Conservation (phyloP, 2,329 filamentous ascomycete species). For the Lojkania enalia region DNA sequence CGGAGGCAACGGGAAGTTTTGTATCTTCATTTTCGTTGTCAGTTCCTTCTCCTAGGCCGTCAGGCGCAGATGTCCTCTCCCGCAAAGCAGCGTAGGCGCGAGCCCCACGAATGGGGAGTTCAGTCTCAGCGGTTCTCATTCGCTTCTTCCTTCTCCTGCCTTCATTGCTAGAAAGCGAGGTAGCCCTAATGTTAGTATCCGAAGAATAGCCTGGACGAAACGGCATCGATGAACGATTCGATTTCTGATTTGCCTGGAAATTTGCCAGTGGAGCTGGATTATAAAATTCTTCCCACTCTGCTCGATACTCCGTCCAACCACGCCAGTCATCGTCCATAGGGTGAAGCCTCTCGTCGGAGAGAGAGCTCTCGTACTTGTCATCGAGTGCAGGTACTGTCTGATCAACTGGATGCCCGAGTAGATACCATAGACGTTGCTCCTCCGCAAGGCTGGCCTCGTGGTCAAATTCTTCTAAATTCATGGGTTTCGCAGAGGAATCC, state of each 20-base stretch:
- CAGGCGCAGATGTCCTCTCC: conserved; percentile 7
- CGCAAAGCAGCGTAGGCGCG: conserved; percentile 30
- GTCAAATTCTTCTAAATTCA: conserved; percentile 51
- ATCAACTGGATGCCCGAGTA: too few relatives aligned
- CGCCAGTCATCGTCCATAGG: conserved; percentile 51
- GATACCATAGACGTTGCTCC: conserved; percentile 50
- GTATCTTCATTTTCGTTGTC: background rate
- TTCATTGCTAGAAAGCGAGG: conserved; percentile 2
- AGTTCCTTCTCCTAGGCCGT: background rate
- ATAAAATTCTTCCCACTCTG: conserved; percentile 54
- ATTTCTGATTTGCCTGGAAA: conserved; percentile 27
- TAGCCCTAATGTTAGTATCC: conserved; percentile 1
- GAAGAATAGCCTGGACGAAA: background rate
- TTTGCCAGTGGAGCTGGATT: conserved; percentile 18
- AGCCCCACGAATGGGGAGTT: conserved; percentile 24
- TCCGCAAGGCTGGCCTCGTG: conserved; percentile 48
- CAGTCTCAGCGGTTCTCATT: conserved; percentile 10
- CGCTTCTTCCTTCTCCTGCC: conserved; percentile 6
- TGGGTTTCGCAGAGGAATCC: background rate
- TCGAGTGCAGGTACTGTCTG: conserved; percentile 25
- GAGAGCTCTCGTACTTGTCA: conserved; percentile 17
- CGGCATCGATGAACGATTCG: background rate
- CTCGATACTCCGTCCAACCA: conserved; percentile 48
- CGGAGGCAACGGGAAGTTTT: background rate
- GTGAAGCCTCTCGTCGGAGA: conserved; percentile 17